A percentile compares a stretch with the other conserved stretches of the same genome.
These are phyloP conservation scores for Taxawa tesnikishii DNA, from an alignment of 2,329 filamentous ascomycete species.

Conservation along the genomic window DNA sequence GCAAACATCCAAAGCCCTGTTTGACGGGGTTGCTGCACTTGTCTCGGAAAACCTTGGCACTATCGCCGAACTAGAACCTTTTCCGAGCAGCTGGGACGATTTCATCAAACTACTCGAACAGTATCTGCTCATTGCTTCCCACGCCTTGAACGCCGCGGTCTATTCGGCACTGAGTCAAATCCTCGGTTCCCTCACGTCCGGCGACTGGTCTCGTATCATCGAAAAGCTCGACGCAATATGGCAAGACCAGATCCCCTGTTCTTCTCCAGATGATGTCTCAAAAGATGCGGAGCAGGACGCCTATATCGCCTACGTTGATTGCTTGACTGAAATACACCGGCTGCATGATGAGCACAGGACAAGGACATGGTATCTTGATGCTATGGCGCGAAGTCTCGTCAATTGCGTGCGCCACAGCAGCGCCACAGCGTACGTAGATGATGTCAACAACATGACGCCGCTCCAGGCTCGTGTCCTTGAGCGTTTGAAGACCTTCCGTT, in stretches of 20 bases:
- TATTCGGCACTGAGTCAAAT: slow-evolving; percentile 27
- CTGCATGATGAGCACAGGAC: slow-evolving; percentile 56
- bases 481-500: slow-evolving; percentile 54
- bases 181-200: slow-evolving; percentile 18
- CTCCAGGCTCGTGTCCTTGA: slow-evolving; percentile 60
- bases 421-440: slow-evolving; percentile 54
- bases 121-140: slow-evolving; percentile 27
- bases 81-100: slow-evolving; percentile 63
- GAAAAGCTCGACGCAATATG: slow-evolving; percentile 18
- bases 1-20: slow-evolving; percentile 61
- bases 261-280: slow-evolving; percentile 6
- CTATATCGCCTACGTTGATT: slow-evolving; percentile 70
- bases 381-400: slow-evolving; percentile 60
- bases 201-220: slow-evolving; percentile 14
- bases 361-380: slow-evolving; percentile 50
- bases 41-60: slow-evolving; percentile 66
- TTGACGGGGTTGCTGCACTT: slow-evolving; percentile 60
- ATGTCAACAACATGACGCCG: slow-evolving; percentile 60
- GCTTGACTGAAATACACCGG: slow-evolving; percentile 65
- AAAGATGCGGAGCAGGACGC: slow-evolving; percentile 56
- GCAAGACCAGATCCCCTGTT: slow-evolving; percentile 16
- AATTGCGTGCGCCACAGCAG: slow-evolving; percentile 60
- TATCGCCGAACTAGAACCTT: slow-evolving; percentile 52
- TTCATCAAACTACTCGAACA: slow-evolving; percentile 56
- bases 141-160: slow-evolving; percentile 28